Conservation (phyloP, 1,284 basidiomycete genomes). For the Ganoderma sinense region DNA sequence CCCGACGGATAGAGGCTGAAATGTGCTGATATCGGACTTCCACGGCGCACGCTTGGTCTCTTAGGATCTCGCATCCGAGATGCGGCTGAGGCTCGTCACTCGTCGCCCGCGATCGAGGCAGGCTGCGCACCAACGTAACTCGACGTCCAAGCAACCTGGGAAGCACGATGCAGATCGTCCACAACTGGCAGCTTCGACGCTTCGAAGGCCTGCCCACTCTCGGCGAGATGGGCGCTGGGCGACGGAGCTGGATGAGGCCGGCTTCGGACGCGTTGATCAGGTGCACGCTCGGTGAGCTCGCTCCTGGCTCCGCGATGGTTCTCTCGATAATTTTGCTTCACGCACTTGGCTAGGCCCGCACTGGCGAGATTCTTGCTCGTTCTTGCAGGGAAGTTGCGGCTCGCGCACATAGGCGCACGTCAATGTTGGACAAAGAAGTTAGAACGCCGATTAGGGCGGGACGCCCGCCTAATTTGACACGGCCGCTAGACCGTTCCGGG, state of each 20-base stretch:
- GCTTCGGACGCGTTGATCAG: not conserved
- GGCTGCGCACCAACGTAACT: not conserved
- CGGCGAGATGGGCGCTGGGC: not conserved
- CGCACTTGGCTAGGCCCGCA: too few species aligned
- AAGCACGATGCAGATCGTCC: conserved; percentile 2
- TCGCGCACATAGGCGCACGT: not conserved
- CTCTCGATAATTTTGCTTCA: too few species aligned
- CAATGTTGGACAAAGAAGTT: not conserved
- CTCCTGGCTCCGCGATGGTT: not conserved
- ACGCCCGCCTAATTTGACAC: not conserved
- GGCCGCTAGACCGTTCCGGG: not conserved
- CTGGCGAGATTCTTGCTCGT: not conserved
- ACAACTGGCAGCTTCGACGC: not conserved
- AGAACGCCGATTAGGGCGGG: not conserved
- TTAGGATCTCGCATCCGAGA: not conserved
- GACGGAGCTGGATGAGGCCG: not conserved
- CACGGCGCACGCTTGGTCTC: too few species aligned
- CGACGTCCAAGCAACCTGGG: not conserved
- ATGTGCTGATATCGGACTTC: too few species aligned
- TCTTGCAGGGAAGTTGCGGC: not conserved
- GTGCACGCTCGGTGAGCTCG: not conserved
- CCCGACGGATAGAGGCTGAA: not conserved
- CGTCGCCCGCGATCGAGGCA: not conserved
- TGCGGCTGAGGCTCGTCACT: not conserved
- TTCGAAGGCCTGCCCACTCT: not conserved